A percentile compares a stretch with the other conserved stretches of the same genome.
These are phyloP conservation scores for Venturia nashicola DNA, from an alignment of 2,329 filamentous ascomycete genomes.

Conservation along the genomic window DNA sequence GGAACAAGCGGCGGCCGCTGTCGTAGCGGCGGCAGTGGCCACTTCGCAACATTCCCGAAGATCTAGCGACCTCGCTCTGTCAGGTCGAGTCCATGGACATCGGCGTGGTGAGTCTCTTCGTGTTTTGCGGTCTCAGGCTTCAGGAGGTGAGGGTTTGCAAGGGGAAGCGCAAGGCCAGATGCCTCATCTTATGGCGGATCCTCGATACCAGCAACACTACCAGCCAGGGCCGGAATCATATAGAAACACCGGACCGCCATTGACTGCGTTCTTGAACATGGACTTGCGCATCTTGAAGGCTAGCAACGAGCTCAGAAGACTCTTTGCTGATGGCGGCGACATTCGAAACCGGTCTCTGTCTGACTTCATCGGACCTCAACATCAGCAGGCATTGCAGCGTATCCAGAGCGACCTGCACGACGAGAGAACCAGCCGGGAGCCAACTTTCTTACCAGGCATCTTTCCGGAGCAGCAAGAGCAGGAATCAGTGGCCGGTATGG, in stretches of 20 bases:
- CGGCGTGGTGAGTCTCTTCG: constrained; percentile 7
- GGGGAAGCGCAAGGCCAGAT: neutral
- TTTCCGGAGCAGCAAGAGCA: constrained; percentile 25
- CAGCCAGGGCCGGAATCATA: constrained; percentile 12
- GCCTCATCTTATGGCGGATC: constrained; percentile 11
- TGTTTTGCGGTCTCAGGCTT: constrained; percentile 4
- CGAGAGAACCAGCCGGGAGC: constrained; percentile 35
- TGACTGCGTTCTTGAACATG: constrained; percentile 31
- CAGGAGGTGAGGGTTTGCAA: constrained; percentile 1
- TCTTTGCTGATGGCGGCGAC: constrained; percentile 27
- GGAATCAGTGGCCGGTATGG: constrained; percentile 29
- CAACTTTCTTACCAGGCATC: constrained; percentile 38
- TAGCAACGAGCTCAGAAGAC: constrained; percentile 31
- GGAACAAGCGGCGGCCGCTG: constrained; percentile 7
- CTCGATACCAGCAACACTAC: constrained; percentile 10
- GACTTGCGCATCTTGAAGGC: constrained; percentile 35
- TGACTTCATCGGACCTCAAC: constrained; percentile 30
- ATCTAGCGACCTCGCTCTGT: neutral
- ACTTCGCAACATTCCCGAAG: neutral
- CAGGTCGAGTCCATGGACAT: neutral
- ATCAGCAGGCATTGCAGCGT: constrained; percentile 29
- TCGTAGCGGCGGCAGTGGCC: neutral
- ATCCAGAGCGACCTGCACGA: constrained; percentile 33
- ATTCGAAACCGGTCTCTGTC: constrained; percentile 27
- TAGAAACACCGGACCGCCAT: constrained; percentile 12